Evolutionary conservation across 2,329 filamentous ascomycete genomes (phyloP).

Genomic region (Hymenoscyphus infarciens): DNA sequence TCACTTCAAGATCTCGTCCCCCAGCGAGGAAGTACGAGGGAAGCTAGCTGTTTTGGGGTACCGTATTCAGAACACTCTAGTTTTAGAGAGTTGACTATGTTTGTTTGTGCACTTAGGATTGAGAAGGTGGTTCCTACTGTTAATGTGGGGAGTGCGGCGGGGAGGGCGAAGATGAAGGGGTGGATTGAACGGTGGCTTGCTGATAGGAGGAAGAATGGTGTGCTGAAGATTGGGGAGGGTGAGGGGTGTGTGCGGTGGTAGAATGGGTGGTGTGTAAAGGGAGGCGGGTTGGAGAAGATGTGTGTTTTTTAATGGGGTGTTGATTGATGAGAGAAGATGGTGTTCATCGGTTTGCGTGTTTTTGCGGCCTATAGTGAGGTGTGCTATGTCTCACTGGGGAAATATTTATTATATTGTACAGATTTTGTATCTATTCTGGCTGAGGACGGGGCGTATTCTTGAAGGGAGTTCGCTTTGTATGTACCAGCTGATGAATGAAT

Average conservation of each 20-base stretch:
- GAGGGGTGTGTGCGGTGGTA: conserved; percentile 33
- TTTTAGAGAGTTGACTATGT: conserved; percentile 91
- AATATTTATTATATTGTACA: no score
- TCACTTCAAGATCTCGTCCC: conserved; percentile 68
- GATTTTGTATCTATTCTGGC: no score
- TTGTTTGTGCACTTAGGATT: conserved; percentile 81
- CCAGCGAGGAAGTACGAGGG: conserved; percentile 77
- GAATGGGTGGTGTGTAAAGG: background rate
- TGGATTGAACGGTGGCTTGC: conserved; percentile 62
- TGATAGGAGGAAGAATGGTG: conserved; percentile 54
- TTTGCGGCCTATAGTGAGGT: background rate
- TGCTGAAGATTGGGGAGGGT: conserved; percentile 38
- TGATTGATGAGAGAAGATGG: no score
- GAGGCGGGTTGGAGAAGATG: background rate
- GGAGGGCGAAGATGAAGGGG: conserved; percentile 57
- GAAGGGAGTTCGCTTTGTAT: no score
- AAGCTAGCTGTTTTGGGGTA: conserved; percentile 86
- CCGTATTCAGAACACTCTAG: conserved; percentile 96
- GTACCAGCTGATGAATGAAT: no score
- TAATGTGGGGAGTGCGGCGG: conserved; percentile 64
- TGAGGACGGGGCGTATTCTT: no score
- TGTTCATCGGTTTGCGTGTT: background rate
- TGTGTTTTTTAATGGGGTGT: background rate
- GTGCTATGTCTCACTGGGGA: background rate
- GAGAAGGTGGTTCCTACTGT: conserved; percentile 92